Percentiles rank a stretch among this genome's conserved stretches.
Conservation (phyloP, 306 rosid genomes). For the Canavalia ensiformis region DNA sequence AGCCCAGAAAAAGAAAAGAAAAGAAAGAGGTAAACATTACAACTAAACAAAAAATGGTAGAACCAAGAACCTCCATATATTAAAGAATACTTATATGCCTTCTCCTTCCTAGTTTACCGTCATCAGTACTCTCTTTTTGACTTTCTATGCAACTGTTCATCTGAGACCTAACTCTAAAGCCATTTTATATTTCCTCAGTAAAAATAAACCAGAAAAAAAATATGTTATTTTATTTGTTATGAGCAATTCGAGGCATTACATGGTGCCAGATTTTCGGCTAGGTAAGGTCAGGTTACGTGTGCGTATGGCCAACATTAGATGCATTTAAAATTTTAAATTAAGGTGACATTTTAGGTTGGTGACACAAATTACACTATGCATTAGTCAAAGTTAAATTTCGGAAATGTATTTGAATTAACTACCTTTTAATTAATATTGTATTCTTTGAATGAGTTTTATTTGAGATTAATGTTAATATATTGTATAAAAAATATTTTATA, state of each 20-base stretch:
- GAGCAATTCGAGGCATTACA: not conserved
- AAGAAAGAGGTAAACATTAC: not conserved
- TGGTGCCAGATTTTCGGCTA: conserved; percentile 12
- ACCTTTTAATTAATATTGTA: no score
- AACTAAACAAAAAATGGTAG: not conserved
- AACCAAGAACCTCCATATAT: no score
- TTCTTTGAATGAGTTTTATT: no score
- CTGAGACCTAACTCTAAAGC: not conserved
- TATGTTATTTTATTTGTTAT: not conserved
- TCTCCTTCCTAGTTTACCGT: no score
- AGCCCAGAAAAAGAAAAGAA: not conserved
- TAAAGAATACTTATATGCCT: no score
- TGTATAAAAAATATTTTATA: no score
- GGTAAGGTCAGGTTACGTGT: not conserved
- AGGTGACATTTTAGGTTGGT: no score
- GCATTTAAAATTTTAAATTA: no score
- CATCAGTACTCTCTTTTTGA: not conserved
- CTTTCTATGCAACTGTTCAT: not conserved
- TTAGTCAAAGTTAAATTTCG: no score
- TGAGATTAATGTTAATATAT: no score
- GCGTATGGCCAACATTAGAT: not conserved
- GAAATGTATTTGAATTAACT: no score
- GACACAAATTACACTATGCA: no score
- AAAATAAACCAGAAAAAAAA: not conserved
- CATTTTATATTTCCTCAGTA: not conserved